Evolutionary conservation across 2,329 filamentous ascomycete species (phyloP).

Genomic region (Magnaporthiopsis rhizophila): DNA sequence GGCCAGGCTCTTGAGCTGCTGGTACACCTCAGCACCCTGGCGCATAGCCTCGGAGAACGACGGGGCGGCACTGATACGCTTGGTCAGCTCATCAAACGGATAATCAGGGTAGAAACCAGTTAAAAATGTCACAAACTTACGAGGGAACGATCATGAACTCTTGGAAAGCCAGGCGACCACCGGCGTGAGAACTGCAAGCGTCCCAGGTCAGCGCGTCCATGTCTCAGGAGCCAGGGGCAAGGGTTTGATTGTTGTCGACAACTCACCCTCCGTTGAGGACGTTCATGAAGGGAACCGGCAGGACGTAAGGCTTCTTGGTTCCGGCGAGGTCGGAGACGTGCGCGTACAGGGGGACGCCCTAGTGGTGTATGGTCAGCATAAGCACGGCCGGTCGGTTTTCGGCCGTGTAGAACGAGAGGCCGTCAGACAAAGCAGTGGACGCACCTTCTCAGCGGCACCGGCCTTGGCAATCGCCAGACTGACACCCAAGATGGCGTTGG

Average conservation of each 20-base stretch:
- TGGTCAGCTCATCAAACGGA: background rate
- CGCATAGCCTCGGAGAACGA: conserved; percentile 94
- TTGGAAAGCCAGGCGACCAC: conserved; percentile 91
- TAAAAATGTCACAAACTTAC: conserved; percentile 36
- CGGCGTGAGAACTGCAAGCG: conserved; percentile 71
- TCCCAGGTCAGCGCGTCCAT: conserved; percentile 23
- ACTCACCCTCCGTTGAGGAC: conserved; percentile 69
- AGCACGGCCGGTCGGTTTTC: background rate
- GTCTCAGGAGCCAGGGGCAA: background rate
- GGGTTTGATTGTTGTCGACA: background rate
- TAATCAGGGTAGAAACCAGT: background rate
- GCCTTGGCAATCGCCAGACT: conserved; percentile 80
- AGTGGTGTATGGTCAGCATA: conserved; percentile 6
- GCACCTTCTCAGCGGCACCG: conserved; percentile 75
- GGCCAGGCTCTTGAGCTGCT: conserved; percentile 89
- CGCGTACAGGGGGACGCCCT: conserved; percentile 76
- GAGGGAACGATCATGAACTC: conserved; percentile 93
- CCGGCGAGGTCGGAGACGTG: conserved; percentile 82
- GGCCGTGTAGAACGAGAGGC: background rate
- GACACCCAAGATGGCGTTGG: conserved; percentile 84
- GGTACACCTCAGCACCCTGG: conserved; percentile 96
- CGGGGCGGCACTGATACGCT: conserved; percentile 56
- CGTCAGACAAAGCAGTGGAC: conserved; percentile 6
- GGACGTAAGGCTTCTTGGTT: conserved; percentile 86
- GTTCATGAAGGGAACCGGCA: conserved; percentile 90